phyloP scores from a whole-genome alignment of 148 eudicot genomes.

The Chenopodium quinoa region DNA sequence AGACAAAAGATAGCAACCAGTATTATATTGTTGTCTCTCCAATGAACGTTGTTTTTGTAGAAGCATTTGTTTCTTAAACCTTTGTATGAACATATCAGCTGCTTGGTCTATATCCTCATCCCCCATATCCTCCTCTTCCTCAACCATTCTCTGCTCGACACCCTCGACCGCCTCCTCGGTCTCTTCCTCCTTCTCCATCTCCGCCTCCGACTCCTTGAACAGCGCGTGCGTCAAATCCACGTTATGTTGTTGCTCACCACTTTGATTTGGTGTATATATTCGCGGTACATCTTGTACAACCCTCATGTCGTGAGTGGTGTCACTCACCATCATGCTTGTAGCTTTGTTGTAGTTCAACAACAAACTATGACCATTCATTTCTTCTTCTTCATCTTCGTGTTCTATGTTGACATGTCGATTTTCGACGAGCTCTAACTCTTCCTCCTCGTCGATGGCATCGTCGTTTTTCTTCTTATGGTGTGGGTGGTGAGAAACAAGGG shows the following conservation, averaged over 20 bases:
- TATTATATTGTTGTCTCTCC: slow-evolving; percentile 19
- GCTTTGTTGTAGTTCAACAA: slow-evolving; percentile 19
- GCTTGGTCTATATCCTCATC: slow-evolving; percentile 42
- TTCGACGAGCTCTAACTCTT: not conserved
- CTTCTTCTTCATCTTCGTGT: not conserved
- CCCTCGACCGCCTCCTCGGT: not conserved
- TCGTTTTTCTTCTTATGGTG: slow-evolving; percentile 22
- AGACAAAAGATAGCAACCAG: slow-evolving; percentile 6
- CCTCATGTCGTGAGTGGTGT: not conserved
- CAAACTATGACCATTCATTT: not conserved
- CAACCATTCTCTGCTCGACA: not conserved
- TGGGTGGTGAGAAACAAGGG: slow-evolving; percentile 27
- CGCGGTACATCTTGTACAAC: not conserved
- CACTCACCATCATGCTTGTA: not conserved
- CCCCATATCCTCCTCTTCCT: not conserved
- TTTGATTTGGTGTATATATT: not conserved
- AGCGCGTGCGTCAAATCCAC: slow-evolving; percentile 18
- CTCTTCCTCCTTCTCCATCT: slow-evolving; percentile 17
- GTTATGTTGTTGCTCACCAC: slow-evolving; percentile 7
- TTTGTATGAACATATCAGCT: slow-evolving; percentile 43
- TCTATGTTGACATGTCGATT: not conserved
- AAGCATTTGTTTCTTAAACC: slow-evolving; percentile 34
- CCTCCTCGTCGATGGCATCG: not conserved
- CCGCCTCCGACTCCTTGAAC: slow-evolving; percentile 28
- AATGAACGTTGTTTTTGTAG: slow-evolving; percentile 33